Evolutionary conservation across 2,329 filamentous ascomycete genomes (phyloP).

Genomic region (Dactylellina parvicollis): DNA sequence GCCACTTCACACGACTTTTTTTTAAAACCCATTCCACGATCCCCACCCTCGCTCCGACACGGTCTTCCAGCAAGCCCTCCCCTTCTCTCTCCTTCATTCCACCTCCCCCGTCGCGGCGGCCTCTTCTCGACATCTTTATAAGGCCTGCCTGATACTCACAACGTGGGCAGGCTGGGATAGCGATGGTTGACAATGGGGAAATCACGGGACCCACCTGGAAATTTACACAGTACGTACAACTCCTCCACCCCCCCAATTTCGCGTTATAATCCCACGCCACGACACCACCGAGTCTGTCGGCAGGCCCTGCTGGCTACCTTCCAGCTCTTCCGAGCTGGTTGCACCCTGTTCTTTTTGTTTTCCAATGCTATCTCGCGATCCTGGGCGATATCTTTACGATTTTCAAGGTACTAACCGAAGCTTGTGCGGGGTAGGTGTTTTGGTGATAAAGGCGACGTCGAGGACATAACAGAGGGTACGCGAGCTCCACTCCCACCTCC

Average conservation of each 20-base stretch:
- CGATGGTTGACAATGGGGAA: conserved; percentile 90
- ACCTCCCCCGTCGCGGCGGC: conserved; percentile 35
- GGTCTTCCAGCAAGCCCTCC: conserved; percentile 42
- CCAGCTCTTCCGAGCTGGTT: background rate
- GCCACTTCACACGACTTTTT: conserved; percentile 53
- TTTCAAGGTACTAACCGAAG: conserved; percentile 44
- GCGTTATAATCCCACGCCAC: conserved; percentile 27
- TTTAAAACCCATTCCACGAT: conserved; percentile 21
- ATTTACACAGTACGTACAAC: conserved; percentile 88
- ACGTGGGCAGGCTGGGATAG: conserved; percentile 56
- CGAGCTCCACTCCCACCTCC: conserved; percentile 5
- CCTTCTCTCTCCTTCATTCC: conserved; percentile 43
- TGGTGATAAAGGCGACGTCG: conserved; percentile 98
- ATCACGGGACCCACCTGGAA: conserved; percentile 97
- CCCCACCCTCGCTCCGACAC: conserved; percentile 29
- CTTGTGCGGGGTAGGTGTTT: conserved; percentile 77
- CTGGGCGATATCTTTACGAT: background rate
- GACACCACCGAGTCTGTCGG: conserved; percentile 5
- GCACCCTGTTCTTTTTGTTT: conserved; percentile 23
- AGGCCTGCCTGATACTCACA: conserved; percentile 38
- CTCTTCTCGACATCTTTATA: conserved; percentile 28
- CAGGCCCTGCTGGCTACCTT: background rate
- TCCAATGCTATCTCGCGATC: background rate
- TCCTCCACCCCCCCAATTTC: conserved; percentile 33
- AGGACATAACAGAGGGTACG: conserved; percentile 95